These are phyloP conservation scores for Eucommia ulmoides DNA, from an alignment of 257 asterid genomes.

Conservation along the genomic window DNA sequence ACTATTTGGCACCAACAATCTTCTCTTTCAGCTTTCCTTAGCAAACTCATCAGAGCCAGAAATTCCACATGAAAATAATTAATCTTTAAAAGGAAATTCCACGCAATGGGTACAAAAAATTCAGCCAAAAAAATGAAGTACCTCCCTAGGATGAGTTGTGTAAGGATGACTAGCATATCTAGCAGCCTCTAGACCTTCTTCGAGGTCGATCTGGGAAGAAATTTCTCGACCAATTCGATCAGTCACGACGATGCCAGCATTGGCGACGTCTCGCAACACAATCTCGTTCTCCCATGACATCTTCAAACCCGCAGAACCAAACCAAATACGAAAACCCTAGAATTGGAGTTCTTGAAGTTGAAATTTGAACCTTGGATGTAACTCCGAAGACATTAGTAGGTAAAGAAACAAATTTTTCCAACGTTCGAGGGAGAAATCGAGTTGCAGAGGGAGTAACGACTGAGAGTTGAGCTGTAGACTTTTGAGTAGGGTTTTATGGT, in stretches of 20 bases:
- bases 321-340: too few species aligned
- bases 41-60: background rate
- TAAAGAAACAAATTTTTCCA: too few species aligned
- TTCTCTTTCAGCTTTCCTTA: background rate
- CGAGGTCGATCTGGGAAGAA: slow-evolving; percentile 65
- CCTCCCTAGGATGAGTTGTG: slow-evolving; percentile 92
- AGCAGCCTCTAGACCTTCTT: slow-evolving; percentile 87
- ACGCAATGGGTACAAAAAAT: background rate
- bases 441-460: too few species aligned
- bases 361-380: too few species aligned
- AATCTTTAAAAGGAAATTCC: background rate
- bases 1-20: too few species aligned
- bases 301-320: slow-evolving; percentile 21
- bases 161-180: slow-evolving; percentile 93
- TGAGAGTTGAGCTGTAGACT: too few species aligned
- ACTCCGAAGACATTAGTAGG: too few species aligned
- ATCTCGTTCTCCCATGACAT: slow-evolving; percentile 61
- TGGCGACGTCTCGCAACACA: slow-evolving; percentile 81
- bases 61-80: background rate
- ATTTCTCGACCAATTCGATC: slow-evolving; percentile 75
- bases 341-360: too few species aligned
- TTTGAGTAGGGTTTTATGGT: too few species aligned
- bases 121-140: slow-evolving; percentile 6
- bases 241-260: slow-evolving; percentile 79
- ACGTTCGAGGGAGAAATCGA: too few species aligned